These are phyloP conservation scores for Syzygium oleosum DNA, from an alignment of 345 rosid genomes.

Conservation along the genomic window DNA sequence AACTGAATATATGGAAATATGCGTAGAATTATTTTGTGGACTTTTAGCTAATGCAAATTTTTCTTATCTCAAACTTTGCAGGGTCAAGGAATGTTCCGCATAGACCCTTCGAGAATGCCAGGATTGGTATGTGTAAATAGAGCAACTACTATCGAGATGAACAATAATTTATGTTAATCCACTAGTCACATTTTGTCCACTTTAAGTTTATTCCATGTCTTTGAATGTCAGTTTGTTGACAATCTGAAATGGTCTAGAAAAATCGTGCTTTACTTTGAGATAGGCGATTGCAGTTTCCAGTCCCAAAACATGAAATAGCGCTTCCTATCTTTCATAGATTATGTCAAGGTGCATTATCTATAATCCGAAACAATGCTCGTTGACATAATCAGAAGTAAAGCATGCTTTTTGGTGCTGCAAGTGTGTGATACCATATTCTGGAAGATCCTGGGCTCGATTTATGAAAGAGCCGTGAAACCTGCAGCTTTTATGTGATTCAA, in stretches of 20 bases:
- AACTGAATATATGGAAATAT: not conserved
- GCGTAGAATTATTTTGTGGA: not conserved
- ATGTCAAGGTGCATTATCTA: not conserved
- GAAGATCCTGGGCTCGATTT: not conserved
- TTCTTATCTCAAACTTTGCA: conserved; percentile 12
- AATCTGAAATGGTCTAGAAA: no score
- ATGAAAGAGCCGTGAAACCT: not conserved
- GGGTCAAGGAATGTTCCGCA: conserved; percentile 30
- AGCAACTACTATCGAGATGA: not conserved
- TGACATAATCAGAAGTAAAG: not conserved
- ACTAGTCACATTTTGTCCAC: not conserved
- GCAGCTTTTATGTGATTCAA: not conserved
- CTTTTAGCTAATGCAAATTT: not conserved
- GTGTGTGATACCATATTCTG: fast-evolving
- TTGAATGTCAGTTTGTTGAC: not conserved
- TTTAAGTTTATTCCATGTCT: not conserved
- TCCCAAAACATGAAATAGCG: no score
- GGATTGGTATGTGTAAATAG: conserved; percentile 47
- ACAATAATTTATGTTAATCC: not conserved
- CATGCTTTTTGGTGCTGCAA: not conserved
- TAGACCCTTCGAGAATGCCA: conserved; percentile 60
- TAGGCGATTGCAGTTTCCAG: no score
- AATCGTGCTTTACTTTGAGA: no score
- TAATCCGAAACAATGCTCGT: fast-evolving
- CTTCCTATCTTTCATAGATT: no score